Conservation (phyloP, 2,329 filamentous ascomycete genomes). For the Cryphonectria radicalis region DNA sequence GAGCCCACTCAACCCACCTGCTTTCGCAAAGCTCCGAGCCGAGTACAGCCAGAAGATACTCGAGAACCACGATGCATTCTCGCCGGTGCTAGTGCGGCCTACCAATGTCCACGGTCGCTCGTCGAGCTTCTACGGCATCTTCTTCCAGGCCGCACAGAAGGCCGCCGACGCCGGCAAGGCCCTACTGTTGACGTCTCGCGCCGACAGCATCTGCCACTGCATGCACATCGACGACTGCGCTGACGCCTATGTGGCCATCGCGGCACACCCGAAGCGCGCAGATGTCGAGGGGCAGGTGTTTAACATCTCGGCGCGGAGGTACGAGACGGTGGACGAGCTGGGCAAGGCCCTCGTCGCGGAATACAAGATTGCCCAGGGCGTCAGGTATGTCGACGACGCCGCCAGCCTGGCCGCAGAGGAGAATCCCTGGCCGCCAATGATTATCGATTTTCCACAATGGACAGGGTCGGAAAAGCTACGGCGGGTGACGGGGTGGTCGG, state of each 20-base stretch:
- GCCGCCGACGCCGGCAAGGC: constrained; percentile 24
- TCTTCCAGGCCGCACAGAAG: constrained; percentile 41
- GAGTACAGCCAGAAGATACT: constrained; percentile 42
- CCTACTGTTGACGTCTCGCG: constrained; percentile 38
- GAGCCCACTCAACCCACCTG: constrained; percentile 42
- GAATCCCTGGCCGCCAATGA: constrained; percentile 30
- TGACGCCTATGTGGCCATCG: constrained; percentile 52
- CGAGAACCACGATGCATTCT: constrained; percentile 44
- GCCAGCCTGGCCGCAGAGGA: not conserved
- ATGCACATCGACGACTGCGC: constrained; percentile 55
- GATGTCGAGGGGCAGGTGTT: constrained; percentile 46
- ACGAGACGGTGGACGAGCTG: constrained; percentile 50
- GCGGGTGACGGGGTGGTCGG: constrained; percentile 45
- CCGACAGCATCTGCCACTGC: constrained; percentile 48
- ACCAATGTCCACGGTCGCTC: constrained; percentile 52
- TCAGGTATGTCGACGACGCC: constrained; percentile 35
- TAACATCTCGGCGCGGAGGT: constrained; percentile 50
- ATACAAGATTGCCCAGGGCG: constrained; percentile 43
- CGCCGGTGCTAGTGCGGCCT: constrained; percentile 49
- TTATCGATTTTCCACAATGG: constrained; percentile 48
- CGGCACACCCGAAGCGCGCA: constrained; percentile 39
- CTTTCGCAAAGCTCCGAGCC: constrained; percentile 39
- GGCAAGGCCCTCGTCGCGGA: constrained; percentile 43
- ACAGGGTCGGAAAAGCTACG: constrained; percentile 48
- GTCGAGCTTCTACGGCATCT: constrained; percentile 48